A percentile compares a stretch with the other conserved stretches of the same genome.
Evolutionary conservation across 345 rosid genomes (phyloP).

Genomic region (Noccaea bulbosa): DNA sequence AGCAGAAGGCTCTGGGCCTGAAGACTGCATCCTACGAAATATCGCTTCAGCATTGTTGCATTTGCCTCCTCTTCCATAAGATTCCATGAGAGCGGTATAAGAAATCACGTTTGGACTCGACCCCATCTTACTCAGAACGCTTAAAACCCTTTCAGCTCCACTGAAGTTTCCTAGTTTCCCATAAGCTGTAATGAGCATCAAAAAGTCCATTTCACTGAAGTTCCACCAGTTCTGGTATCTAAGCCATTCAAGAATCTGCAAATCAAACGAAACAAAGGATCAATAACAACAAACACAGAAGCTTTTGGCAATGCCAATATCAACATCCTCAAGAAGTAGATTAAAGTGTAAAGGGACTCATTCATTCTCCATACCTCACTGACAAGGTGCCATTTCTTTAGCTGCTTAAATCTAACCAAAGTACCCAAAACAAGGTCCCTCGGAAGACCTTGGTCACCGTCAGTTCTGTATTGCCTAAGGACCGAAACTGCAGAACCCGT

Average conservation of each 20-base stretch:
- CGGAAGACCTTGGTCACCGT: conserved; percentile 57
- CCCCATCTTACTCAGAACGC: conserved; percentile 70
- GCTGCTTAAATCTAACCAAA: conserved; percentile 89
- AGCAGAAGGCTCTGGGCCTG: conserved; percentile 94
- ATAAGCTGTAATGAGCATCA: conserved; percentile 87
- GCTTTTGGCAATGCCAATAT: background rate
- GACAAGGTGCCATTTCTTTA: conserved; percentile 83
- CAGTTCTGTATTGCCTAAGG: conserved; percentile 55
- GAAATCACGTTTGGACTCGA: conserved; percentile 75
- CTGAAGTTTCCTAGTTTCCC: conserved; percentile 91
- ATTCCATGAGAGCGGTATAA: conserved; percentile 93
- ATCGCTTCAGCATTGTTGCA: conserved; percentile 92
- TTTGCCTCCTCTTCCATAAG: conserved; percentile 87
- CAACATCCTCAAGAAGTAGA: background rate
- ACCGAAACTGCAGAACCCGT: conserved; percentile 66
- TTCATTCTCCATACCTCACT: conserved; percentile 63
- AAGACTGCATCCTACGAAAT: conserved; percentile 88
- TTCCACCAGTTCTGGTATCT: conserved; percentile 85
- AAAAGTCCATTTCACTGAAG: conserved; percentile 82
- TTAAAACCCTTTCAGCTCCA: conserved; percentile 76
- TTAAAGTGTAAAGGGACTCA: conserved; percentile 12
- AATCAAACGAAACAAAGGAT: conserved; percentile 25
- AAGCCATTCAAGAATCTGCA: conserved; percentile 94
- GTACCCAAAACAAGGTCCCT: conserved; percentile 80
- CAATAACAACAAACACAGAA: background rate